Conservation (phyloP, 495 filamentous ascomycete genomes). For the Parathielavia appendiculata region DNA sequence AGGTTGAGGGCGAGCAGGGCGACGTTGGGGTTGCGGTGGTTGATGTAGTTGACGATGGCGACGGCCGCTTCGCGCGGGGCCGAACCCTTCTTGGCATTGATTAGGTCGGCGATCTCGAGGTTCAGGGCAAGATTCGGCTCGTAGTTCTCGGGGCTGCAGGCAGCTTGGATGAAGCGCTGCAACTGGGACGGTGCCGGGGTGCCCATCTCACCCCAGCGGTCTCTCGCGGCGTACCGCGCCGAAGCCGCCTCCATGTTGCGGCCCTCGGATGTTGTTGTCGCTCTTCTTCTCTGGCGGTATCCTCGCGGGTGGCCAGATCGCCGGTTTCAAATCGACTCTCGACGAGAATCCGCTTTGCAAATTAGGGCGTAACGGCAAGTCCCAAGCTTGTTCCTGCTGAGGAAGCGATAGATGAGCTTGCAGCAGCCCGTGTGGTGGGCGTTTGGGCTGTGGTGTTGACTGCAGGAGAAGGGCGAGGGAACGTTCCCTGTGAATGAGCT, state of each 20-base stretch:
- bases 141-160: conserved; percentile 92
- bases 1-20: conserved; percentile 84
- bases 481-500: conserved; percentile 18
- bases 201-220: conserved; percentile 83
- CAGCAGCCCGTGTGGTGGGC: not conserved
- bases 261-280: not conserved
- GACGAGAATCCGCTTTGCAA: not conserved
- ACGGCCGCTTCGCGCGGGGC: conserved; percentile 94
- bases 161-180: conserved; percentile 91
- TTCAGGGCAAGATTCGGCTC: conserved; percentile 95
- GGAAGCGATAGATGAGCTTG: not conserved
- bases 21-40: conserved; percentile 93
- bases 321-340: not conserved
- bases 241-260: conserved; percentile 81
- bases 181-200: conserved; percentile 76
- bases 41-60: conserved; percentile 89
- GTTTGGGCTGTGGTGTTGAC: not conserved
- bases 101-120: conserved; percentile 92
- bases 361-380: not conserved
- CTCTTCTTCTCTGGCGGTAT: not conserved
- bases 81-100: conserved; percentile 97
- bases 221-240: conserved; percentile 88
- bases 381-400: not conserved
- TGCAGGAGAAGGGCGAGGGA: not conserved
- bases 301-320: not conserved